phyloP scores from a whole-genome alignment of 805 yeast genomes.

The Ogataea zsoltii region DNA sequence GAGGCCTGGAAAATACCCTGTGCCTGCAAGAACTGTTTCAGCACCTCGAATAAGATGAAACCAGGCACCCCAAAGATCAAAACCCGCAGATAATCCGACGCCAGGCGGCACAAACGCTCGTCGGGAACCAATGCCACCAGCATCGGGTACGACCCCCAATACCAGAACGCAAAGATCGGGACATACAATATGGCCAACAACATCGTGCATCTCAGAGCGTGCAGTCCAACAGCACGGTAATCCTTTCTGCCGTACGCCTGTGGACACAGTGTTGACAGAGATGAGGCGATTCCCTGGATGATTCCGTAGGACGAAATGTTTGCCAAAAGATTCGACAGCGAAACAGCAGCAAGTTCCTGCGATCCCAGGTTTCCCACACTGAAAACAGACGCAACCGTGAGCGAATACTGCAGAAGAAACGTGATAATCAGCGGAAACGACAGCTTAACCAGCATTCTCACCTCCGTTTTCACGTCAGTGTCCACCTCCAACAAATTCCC shows the following conservation, averaged over 20 bases:
- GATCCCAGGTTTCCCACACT: constrained; percentile 64
- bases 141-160: constrained; percentile 39
- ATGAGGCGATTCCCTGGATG: constrained; percentile 58
- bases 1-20: constrained; percentile 61
- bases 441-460: constrained; percentile 39
- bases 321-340: constrained; percentile 57
- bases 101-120: constrained; percentile 44
- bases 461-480: constrained; percentile 40
- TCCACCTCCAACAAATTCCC: constrained; percentile 40
- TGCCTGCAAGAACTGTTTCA: constrained; percentile 56
- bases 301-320: constrained; percentile 57
- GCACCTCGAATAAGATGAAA: constrained; percentile 54
- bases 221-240: constrained; percentile 50
- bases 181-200: constrained; percentile 42
- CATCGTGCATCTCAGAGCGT: constrained; percentile 51
- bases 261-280: constrained; percentile 58
- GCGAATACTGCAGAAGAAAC: constrained; percentile 53
- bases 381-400: constrained; percentile 54
- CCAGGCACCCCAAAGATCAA: constrained; percentile 58
- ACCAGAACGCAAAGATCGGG: constrained; percentile 40
- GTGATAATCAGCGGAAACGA: constrained; percentile 55
- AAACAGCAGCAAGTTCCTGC: constrained; percentile 56
- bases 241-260: constrained; percentile 60
- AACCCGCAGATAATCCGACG: constrained; percentile 48
- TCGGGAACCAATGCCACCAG: constrained; percentile 44